These are phyloP conservation scores for Nectriaceae sp. DNA, from an alignment of 2,329 filamentous ascomycete genomes.

Conservation along the genomic window DNA sequence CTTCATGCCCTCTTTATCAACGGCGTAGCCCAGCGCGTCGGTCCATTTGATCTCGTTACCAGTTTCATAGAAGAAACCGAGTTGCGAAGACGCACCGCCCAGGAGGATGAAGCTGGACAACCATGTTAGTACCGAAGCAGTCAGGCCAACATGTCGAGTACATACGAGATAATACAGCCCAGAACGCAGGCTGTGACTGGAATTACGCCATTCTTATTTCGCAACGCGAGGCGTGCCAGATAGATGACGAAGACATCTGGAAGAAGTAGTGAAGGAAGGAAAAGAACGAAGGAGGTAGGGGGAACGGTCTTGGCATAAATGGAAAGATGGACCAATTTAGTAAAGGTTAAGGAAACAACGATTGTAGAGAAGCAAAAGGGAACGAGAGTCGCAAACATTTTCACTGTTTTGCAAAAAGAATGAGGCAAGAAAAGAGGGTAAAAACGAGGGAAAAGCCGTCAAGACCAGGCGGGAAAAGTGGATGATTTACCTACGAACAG, in stretches of 20 bases:
- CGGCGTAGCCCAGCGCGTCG: conserved; percentile 31
- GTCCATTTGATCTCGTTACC: conserved; percentile 36
- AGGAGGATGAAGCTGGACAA: conserved; percentile 26
- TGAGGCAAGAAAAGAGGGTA: background rate
- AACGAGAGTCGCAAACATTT: conserved; percentile 19
- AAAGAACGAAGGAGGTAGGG: conserved; percentile 29
- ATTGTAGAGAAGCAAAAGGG: conserved; percentile 33
- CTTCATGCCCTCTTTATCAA: conserved; percentile 33
- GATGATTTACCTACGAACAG: too few species aligned
- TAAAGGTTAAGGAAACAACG: conserved; percentile 28
- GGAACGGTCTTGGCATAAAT: conserved; percentile 30
- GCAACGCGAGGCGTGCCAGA: conserved; percentile 26
- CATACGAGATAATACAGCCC: conserved; percentile 29
- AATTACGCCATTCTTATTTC: conserved; percentile 22
- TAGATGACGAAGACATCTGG: conserved; percentile 29
- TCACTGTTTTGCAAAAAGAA: background rate
- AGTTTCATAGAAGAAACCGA: conserved; percentile 34
- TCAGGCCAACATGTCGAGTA: background rate
- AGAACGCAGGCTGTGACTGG: conserved; percentile 21
- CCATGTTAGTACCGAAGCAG: background rate
- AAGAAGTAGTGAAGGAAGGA: conserved; percentile 33
- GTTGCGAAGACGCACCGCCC: conserved; percentile 32
- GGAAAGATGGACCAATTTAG: conserved; percentile 31
- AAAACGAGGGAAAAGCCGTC: background rate
- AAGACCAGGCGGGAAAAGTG: too few species aligned